Evolutionary conservation across 1,139 yeast species (phyloP).

Genomic region (Yamadazyma conglobata): DNA sequence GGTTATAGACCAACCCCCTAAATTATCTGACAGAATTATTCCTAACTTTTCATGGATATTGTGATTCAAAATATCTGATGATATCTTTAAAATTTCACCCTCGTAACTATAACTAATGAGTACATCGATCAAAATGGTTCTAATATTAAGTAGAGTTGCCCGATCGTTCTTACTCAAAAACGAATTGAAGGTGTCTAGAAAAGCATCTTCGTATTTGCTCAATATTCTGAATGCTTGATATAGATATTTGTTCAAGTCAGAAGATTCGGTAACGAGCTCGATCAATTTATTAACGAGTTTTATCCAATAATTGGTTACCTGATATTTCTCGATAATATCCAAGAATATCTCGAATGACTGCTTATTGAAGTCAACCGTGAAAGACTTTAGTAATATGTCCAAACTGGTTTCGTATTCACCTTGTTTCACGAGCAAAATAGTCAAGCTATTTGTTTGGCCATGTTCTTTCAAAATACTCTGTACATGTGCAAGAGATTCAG

Average conservation of each 20-base stretch:
- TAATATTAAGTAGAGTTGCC: conserved; percentile 56
- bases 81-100: conserved; percentile 50
- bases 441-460: conserved; percentile 30
- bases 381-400: conserved; percentile 21
- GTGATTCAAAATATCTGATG: conserved; percentile 50
- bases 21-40: conserved; percentile 33
- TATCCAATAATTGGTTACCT: conserved; percentile 36
- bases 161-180: conserved; percentile 36
- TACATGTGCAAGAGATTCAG: conserved; percentile 17
- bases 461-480: conserved; percentile 20
- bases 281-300: conserved; percentile 29
- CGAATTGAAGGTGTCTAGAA: conserved; percentile 47
- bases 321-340: conserved; percentile 26
- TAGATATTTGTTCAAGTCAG: conserved; percentile 37
- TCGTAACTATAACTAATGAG: conserved; percentile 66
- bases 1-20: conserved; percentile 59
- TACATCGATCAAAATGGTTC: conserved; percentile 58
- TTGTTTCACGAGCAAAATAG: conserved; percentile 22
- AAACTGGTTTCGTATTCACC: conserved; percentile 26
- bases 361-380: conserved; percentile 14
- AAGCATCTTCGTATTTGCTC: conserved; percentile 37
- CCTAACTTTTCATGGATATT: conserved; percentile 49
- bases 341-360: conserved; percentile 32
- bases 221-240: conserved; percentile 52
- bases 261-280: conserved; percentile 13